Conservation (phyloP, 257 asterid species). For the Petunia secreta region DNA sequence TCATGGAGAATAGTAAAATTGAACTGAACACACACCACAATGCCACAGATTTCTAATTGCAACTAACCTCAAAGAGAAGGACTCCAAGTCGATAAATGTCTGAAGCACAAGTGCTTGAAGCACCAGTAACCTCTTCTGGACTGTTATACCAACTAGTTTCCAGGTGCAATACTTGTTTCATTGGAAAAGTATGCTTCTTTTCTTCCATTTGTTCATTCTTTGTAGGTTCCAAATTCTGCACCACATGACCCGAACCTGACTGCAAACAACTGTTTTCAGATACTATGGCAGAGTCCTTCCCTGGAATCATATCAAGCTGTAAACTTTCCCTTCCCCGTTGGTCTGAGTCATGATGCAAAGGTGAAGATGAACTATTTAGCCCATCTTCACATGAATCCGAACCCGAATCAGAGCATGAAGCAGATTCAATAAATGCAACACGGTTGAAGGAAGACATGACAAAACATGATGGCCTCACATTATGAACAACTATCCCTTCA, state of each 20-base stretch:
- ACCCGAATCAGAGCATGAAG: conserved; percentile 79
- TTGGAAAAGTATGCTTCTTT: conserved; percentile 67
- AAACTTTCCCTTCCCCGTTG: conserved; percentile 30
- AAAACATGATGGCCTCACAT: conserved; percentile 91
- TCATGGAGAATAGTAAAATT: neutral
- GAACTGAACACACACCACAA: neutral
- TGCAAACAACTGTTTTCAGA: conserved; percentile 56
- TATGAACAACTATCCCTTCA: conserved; percentile 77
- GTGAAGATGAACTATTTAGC: conserved; percentile 40
- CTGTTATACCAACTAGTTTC: conserved; percentile 82
- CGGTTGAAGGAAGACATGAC: conserved; percentile 80
- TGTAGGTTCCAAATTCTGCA: conserved; percentile 27
- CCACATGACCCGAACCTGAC: conserved; percentile 42
- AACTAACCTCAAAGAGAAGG: conserved; percentile 88
- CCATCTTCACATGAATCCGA: conserved; percentile 71
- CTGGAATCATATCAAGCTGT: conserved; percentile 30
- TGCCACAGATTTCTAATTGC: neutral
- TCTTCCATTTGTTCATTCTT: conserved; percentile 44
- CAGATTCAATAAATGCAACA: conserved; percentile 86
- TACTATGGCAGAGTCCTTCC: conserved; percentile 41
- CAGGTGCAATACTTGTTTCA: conserved; percentile 80
- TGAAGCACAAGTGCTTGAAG: conserved; percentile 63
- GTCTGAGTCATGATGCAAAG: conserved; percentile 35
- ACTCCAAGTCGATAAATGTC: conserved; percentile 92
- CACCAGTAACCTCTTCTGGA: conserved; percentile 76